A percentile compares a stretch with the other conserved stretches of the same genome.
Evolutionary conservation across 1,284 basidiomycete species (phyloP).

Genomic region (Cutaneotrichosporon arboriforme): DNA sequence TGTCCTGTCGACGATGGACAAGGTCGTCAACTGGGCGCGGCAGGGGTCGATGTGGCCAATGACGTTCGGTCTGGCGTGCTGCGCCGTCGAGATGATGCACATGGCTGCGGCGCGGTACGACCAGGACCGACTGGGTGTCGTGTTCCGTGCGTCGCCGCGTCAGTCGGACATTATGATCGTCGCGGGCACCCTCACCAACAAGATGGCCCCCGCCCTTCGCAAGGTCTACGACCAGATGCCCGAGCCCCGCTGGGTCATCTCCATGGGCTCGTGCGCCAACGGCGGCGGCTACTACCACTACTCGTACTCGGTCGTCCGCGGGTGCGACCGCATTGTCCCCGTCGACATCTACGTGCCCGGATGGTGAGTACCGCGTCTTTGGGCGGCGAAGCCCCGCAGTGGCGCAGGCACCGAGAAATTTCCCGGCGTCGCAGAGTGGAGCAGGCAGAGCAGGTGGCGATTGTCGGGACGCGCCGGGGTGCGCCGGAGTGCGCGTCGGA

Average conservation of each 20-base stretch:
- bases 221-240: slow-evolving; percentile 98
- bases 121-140: slow-evolving; percentile 93
- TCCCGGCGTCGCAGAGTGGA: neutral
- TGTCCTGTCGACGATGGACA: slow-evolving; percentile 91
- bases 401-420: neutral
- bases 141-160: slow-evolving; percentile 96
- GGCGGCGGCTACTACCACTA: slow-evolving; percentile 97
- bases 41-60: slow-evolving; percentile 99
- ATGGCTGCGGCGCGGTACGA: slow-evolving; percentile 95
- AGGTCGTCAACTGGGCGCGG: slow-evolving; percentile 94
- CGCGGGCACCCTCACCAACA: slow-evolving; percentile 97
- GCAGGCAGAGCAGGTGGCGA: neutral
- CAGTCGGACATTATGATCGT: slow-evolving; percentile 99
- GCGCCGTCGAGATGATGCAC: slow-evolving; percentile 96
- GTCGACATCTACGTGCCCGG: slow-evolving; percentile 97
- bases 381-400: neutral
- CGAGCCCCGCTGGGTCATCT: slow-evolving; percentile 95
- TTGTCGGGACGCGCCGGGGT: neutral
- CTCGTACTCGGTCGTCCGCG: slow-evolving; percentile 96
- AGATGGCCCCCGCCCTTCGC: slow-evolving; percentile 96
- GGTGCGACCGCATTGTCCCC: slow-evolving; percentile 98
- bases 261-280: slow-evolving; percentile 99
- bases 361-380: slow-evolving; percentile 67
- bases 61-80: slow-evolving; percentile 97
- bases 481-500: too few species aligned